These are phyloP conservation scores for Jaapia argillacea DNA, from an alignment of 768 basidiomycete genomes.

Conservation along the genomic window DNA sequence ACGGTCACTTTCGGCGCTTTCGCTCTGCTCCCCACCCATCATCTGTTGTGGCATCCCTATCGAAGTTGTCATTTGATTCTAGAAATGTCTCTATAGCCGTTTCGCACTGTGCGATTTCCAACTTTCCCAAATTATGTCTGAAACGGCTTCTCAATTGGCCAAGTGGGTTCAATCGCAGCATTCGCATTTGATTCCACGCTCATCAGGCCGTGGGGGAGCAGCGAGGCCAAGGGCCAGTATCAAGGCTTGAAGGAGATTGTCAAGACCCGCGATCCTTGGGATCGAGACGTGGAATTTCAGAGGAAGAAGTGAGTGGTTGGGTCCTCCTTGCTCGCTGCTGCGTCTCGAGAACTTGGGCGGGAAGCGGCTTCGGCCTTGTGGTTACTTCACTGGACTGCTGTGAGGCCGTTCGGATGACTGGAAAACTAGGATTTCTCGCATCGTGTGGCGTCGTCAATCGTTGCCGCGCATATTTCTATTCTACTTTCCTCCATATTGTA, in stretches of 20 bases:
- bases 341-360: not conserved
- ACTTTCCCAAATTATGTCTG: not conserved
- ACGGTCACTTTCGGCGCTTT: too few species aligned
- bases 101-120: too few species aligned
- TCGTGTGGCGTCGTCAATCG: too few species aligned
- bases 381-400: conserved; percentile 8
- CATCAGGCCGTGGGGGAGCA: conserved; percentile 17
- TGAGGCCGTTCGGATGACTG: too few species aligned
- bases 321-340: not conserved
- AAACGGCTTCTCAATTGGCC: not conserved
- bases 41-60: too few species aligned
- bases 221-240: conserved; percentile 72
- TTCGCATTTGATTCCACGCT: not conserved
- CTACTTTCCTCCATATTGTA: too few species aligned
- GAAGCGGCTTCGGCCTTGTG: conserved; percentile 7
- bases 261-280: conserved; percentile 69
- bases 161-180: too few species aligned
- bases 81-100: too few species aligned
- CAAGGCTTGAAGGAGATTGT: conserved; percentile 68
- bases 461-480: too few species aligned
- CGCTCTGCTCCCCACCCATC: too few species aligned
- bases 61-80: too few species aligned
- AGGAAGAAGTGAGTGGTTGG: conserved; percentile 64
- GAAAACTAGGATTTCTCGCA: too few species aligned
- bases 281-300: conserved; percentile 78